Evolutionary conservation across 495 filamentous ascomycete genomes (phyloP).

Genomic region (Hypoxylon lienhwacheense): DNA sequence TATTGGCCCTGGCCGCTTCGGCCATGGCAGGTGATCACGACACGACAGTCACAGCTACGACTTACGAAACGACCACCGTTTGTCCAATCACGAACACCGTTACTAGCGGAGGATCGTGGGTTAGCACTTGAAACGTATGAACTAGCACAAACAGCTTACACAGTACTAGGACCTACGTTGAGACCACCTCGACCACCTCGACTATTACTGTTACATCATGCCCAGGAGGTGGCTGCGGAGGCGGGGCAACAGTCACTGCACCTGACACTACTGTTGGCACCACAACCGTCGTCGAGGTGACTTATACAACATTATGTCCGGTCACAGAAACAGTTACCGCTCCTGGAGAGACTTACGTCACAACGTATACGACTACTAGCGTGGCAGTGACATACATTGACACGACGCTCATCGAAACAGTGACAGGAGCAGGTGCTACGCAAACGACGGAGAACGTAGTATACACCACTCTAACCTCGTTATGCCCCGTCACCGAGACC

Average conservation of each 20-base stretch:
- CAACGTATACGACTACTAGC: slow-evolving; percentile 52
- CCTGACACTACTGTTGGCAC: slow-evolving; percentile 37
- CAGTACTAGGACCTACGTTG: slow-evolving; percentile 28
- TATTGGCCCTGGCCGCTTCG: slow-evolving; percentile 47
- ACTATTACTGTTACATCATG: slow-evolving; percentile 41
- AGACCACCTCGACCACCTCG: slow-evolving; percentile 40
- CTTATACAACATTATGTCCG: slow-evolving; percentile 48
- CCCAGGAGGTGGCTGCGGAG: slow-evolving; percentile 33
- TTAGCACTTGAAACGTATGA: background rate
- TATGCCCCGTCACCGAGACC: slow-evolving; percentile 50
- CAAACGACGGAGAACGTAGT: slow-evolving; percentile 31
- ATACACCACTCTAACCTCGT: slow-evolving; percentile 46
- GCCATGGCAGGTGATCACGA: slow-evolving; percentile 38
- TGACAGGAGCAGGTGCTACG: slow-evolving; percentile 32
- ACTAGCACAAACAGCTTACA: slow-evolving; percentile 1
- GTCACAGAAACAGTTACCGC: slow-evolving; percentile 46
- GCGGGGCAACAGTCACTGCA: slow-evolving; percentile 33
- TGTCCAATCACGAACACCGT: slow-evolving; percentile 39
- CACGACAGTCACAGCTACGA: slow-evolving; percentile 28
- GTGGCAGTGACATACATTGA: slow-evolving; percentile 37
- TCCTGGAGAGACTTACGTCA: slow-evolving; percentile 43
- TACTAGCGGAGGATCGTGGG: slow-evolving; percentile 38
- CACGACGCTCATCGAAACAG: slow-evolving; percentile 36
- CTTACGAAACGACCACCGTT: slow-evolving; percentile 39
- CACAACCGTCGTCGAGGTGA: slow-evolving; percentile 46